phyloP scores from a whole-genome alignment of 257 asterid genomes.

The Penstemon davidsonii region DNA sequence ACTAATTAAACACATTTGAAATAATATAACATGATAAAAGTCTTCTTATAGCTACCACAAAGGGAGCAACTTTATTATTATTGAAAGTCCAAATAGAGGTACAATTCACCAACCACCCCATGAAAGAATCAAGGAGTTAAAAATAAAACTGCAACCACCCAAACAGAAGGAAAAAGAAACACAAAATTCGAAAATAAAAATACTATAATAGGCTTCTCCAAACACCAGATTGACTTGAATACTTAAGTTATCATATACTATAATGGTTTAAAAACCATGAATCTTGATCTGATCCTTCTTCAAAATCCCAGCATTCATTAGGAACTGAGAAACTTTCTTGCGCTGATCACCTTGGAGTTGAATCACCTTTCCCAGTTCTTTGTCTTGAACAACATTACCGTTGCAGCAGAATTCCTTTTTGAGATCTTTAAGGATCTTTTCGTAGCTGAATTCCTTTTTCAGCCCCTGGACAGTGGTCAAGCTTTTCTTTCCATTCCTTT shows the following conservation, averaged over 20 bases:
- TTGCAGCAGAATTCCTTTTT: constrained; percentile 65
- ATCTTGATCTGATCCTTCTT: constrained; percentile 54
- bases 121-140: constrained; percentile 6
- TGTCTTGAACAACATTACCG: constrained; percentile 60
- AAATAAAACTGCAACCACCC: background rate
- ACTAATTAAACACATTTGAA: no score
- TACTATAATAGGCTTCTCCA: background rate
- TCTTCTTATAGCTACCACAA: no score
- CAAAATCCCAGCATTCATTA: constrained; percentile 37
- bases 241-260: no score
- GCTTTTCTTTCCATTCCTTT: constrained; percentile 62
- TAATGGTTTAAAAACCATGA: constrained; percentile 46
- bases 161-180: background rate
- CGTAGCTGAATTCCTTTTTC: constrained; percentile 53
- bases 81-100: background rate
- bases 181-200: background rate
- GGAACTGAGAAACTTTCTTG: constrained; percentile 54
- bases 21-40: no score
- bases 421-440: constrained; percentile 49
- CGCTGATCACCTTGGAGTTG: constrained; percentile 68
- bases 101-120: constrained; percentile 28
- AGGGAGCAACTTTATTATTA: background rate
- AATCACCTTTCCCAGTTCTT: constrained; percentile 53
- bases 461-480: constrained; percentile 54
- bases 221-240: background rate